phyloP scores from a whole-genome alignment of 306 rosid species.

The Pyrus pyrifolia region DNA sequence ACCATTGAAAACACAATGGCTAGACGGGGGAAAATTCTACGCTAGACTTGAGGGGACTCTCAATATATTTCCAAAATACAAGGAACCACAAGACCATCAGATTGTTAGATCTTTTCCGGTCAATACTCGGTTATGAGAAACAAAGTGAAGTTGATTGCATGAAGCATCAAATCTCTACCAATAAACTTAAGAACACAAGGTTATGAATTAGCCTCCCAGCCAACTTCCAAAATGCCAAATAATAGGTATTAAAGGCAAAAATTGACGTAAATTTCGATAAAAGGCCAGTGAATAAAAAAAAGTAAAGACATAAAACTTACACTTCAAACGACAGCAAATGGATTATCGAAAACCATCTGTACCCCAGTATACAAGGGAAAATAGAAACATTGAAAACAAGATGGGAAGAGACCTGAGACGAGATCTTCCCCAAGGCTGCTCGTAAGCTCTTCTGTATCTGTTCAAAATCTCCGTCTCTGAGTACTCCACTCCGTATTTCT shows the following conservation, averaged over 20 bases:
- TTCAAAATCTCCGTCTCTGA: slow-evolving; percentile 79
- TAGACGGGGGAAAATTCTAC: background rate
- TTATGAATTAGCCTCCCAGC: background rate
- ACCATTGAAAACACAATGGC: background rate
- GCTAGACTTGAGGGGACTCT: background rate
- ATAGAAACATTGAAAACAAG: background rate
- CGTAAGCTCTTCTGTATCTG: slow-evolving; percentile 86
- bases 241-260: background rate
- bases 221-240: background rate
- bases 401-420: slow-evolving; percentile 61
- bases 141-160: background rate
- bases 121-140: background rate
- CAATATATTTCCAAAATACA: background rate
- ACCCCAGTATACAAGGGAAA: background rate
- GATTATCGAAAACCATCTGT: background rate
- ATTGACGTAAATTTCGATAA: background rate
- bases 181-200: background rate
- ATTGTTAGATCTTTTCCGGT: background rate
- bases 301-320: background rate
- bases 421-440: slow-evolving; percentile 94
- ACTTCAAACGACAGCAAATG: background rate
- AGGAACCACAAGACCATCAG: background rate
- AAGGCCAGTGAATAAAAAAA: background rate
- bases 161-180: background rate
- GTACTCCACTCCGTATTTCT: slow-evolving; percentile 81